Conservation (phyloP, 1,139 yeast species). For the Maudiozyma humilis region DNA sequence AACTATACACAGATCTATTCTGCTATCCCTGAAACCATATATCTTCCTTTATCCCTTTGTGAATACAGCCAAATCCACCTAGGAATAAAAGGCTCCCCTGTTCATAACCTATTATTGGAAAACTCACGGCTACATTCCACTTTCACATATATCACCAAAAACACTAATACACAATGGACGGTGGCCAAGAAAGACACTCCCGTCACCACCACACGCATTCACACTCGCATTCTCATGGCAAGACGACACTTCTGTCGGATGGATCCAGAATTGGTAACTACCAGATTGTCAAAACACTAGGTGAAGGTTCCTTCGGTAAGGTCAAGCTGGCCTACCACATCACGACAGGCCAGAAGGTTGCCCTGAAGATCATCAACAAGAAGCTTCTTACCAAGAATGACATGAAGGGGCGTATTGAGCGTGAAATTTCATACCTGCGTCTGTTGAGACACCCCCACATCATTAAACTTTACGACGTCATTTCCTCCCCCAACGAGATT, state of each 20-base stretch:
- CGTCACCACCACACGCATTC: slow-evolving; percentile 22
- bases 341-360: slow-evolving; percentile 89
- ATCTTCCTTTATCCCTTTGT: too few relatives aligned
- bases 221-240: slow-evolving; percentile 2
- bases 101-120: not conserved
- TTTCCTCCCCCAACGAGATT: slow-evolving; percentile 90
- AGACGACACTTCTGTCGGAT: slow-evolving; percentile 15
- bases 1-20: too few relatives aligned
- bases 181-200: slow-evolving; percentile 7
- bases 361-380: slow-evolving; percentile 86
- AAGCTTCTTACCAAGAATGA: slow-evolving; percentile 91
- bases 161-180: not conserved
- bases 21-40: too few relatives aligned
- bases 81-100: too few relatives aligned
- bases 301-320: slow-evolving; percentile 97
- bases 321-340: slow-evolving; percentile 92
- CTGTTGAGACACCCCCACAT: slow-evolving; percentile 93
- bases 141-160: not conserved
- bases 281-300: slow-evolving; percentile 87
- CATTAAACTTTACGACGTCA: slow-evolving; percentile 91
- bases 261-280: slow-evolving; percentile 75
- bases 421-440: slow-evolving; percentile 86
- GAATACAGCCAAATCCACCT: too few relatives aligned
- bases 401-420: slow-evolving; percentile 94
- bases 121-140: too few relatives aligned